Evolutionary conservation across 495 filamentous ascomycete species (phyloP).

Genomic region (Xylaria scruposa): DNA sequence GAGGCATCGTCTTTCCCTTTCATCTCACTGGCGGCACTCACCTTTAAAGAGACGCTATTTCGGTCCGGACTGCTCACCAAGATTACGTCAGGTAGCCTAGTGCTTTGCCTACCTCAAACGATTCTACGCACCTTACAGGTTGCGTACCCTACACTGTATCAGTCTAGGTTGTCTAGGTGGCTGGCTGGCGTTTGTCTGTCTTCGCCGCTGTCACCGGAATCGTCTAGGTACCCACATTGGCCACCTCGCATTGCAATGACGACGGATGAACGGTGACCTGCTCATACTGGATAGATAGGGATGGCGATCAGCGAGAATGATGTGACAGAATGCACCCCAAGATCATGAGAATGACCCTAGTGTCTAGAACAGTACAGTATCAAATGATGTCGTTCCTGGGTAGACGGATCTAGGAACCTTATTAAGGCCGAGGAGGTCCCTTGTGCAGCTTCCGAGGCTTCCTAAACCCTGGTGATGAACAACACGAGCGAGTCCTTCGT

Average conservation of each 20-base stretch:
- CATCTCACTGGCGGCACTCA: neutral
- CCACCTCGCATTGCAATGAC: constrained; percentile 12
- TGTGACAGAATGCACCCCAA: constrained; percentile 2
- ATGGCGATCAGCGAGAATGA: constrained; percentile 24
- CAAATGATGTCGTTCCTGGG: neutral
- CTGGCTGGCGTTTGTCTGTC: neutral
- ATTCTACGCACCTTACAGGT: neutral
- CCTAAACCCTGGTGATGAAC: constrained; percentile 2
- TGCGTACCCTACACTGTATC: neutral
- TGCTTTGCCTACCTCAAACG: constrained; percentile 14
- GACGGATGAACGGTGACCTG: constrained; percentile 9
- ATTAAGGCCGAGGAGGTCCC: neutral
- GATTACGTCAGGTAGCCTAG: constrained; percentile 24
- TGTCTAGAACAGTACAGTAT: neutral
- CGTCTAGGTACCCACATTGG: constrained; percentile 1
- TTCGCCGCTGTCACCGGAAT: constrained; percentile 10
- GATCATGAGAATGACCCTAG: neutral
- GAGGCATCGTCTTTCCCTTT: neutral
- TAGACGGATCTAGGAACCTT: constrained; percentile 7
- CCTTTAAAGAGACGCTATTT: constrained; percentile 11
- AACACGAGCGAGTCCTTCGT: constrained; percentile 7
- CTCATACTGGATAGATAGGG: constrained; percentile 3
- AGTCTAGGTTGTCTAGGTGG: neutral
- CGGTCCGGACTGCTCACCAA: constrained; percentile 8
- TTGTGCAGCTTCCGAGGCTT: constrained; percentile 7